Evolutionary conservation across 768 basidiomycete genomes (phyloP).

Genomic region (Exsudoporus frostii): DNA sequence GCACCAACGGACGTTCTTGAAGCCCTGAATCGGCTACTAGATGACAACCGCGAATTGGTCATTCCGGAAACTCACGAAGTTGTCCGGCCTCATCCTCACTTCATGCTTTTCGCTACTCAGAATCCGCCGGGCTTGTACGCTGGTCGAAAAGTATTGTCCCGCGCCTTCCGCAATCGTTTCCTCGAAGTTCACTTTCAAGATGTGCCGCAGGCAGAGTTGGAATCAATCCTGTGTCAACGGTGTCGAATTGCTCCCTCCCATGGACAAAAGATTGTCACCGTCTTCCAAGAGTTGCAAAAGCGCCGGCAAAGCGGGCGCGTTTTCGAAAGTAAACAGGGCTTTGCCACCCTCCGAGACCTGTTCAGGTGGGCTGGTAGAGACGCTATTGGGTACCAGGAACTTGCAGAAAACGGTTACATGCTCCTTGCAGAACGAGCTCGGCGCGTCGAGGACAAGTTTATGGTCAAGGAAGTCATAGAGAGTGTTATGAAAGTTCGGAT

Average conservation of each 20-base stretch:
- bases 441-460: slow-evolving; percentile 76
- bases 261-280: slow-evolving; percentile 82
- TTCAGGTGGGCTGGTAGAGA: slow-evolving; percentile 96
- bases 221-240: slow-evolving; percentile 89
- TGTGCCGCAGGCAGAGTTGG: slow-evolving; percentile 90
- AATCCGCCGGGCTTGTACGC: slow-evolving; percentile 96
- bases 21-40: slow-evolving; percentile 91
- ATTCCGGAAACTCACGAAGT: slow-evolving; percentile 97
- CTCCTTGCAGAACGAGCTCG: slow-evolving; percentile 89
- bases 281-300: slow-evolving; percentile 91
- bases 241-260: slow-evolving; percentile 94
- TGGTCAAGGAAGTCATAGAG: slow-evolving; percentile 93
- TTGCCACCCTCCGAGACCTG: slow-evolving; percentile 93
- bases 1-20: slow-evolving; percentile 98
- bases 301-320: slow-evolving; percentile 87
- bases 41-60: slow-evolving; percentile 95
- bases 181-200: slow-evolving; percentile 97
- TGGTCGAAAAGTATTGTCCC: slow-evolving; percentile 89
- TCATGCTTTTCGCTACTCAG: slow-evolving; percentile 98
- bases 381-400: slow-evolving; percentile 84
- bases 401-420: slow-evolving; percentile 98
- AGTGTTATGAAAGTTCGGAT: slow-evolving; percentile 83
- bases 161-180: slow-evolving; percentile 96
- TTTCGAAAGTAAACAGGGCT: slow-evolving; percentile 96
- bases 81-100: slow-evolving; percentile 88